phyloP scores from a whole-genome alignment of 345 rosid species.

The Adansonia digitata region DNA sequence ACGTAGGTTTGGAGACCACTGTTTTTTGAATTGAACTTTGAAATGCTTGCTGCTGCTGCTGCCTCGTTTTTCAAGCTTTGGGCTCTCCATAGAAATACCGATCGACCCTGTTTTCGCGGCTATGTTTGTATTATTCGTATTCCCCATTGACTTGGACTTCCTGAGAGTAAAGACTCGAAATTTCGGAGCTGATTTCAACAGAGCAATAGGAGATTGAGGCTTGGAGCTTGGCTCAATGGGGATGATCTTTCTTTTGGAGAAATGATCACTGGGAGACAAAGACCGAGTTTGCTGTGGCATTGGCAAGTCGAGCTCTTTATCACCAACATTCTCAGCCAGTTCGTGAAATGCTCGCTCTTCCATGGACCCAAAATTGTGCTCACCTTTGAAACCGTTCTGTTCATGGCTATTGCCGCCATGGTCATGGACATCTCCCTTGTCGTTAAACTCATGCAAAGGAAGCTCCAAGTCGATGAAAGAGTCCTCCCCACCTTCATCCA shows the following conservation, averaged over 20 bases:
- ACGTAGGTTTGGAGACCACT: slow-evolving; percentile 27
- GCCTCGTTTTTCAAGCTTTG: slow-evolving; percentile 20
- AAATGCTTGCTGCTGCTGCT: slow-evolving; percentile 32
- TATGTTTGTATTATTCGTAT: slow-evolving; percentile 4
- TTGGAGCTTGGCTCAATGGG: slow-evolving; percentile 54
- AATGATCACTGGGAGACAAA: slow-evolving; percentile 27
- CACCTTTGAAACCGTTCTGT: not conserved
- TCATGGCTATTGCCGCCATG: not conserved
- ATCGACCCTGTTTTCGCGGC: slow-evolving; percentile 20
- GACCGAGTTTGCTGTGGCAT: slow-evolving; percentile 22
- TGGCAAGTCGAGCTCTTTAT: slow-evolving; percentile 13
- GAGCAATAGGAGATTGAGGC: slow-evolving; percentile 58
- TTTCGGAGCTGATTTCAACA: slow-evolving; percentile 57
- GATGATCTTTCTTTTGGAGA: slow-evolving; percentile 64
- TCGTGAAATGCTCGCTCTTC: slow-evolving; percentile 11
- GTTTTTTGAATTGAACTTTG: slow-evolving; percentile 36
- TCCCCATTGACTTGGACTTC: slow-evolving; percentile 45
- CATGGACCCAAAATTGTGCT: slow-evolving; percentile 16
- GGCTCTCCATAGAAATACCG: slow-evolving; percentile 11
- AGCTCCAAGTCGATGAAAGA: slow-evolving; percentile 88
- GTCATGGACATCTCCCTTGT: slow-evolving; percentile 11
- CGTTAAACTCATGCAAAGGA: slow-evolving; percentile 41
- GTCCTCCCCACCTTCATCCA: slow-evolving; percentile 72
- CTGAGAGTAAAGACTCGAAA: slow-evolving; percentile 49
- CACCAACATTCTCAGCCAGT: slow-evolving; percentile 17